Evolutionary conservation across 2,329 filamentous ascomycete species (phyloP), one percentile per base, ranked within the genome.

Genomic region (Ophiostoma himal-ulmi): DNA sequence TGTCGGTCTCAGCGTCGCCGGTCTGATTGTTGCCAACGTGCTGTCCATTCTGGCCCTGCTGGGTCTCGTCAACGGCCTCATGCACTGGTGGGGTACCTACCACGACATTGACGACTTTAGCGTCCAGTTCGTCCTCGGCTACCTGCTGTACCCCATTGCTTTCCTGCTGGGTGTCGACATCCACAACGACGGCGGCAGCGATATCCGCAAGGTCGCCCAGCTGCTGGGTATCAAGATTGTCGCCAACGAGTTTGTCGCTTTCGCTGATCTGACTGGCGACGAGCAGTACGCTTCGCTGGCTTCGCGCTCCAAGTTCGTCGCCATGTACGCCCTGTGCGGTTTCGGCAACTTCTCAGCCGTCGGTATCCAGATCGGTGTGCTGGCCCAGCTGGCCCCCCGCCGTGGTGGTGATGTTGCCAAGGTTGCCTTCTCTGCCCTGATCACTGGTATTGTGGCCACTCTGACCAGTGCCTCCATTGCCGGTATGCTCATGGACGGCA

Each of bases 341-440:
- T 93, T 93, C 78, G 93, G 92, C 73, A 99, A 96, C 82, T 90
- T 96, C 75, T 91, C 91, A 69, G 94, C 92, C 39, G 85, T 96
- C 67, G 93, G 93, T 78, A 94, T 93, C 70, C 93, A 96, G 80
- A 95, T 96, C 72, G 93, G 93, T 82, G 92, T 96, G 71, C 84
- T 96, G 69, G 87, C 90, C 4, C 92, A 96, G 81, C 87, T 96
- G 72, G 89, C 91, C 0, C 92, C 93, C 0, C 83, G 84, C 4
- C 87, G 92, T 64, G 85, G 87, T 52, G 91, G 89, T 71, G 91
- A 95, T 75, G 89, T 96, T 13, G 89, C 91, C 4, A 84, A 84
- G 66, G 85, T 96, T 37, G 92, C 92, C 3, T 71, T 96, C 26
- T 93, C 90, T 41, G 91, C 93, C 6, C 84, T 96, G 73, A 78